These are phyloP conservation scores for Dimocarpus longan DNA, from an alignment of 345 rosid species.

Conservation along the genomic window DNA sequence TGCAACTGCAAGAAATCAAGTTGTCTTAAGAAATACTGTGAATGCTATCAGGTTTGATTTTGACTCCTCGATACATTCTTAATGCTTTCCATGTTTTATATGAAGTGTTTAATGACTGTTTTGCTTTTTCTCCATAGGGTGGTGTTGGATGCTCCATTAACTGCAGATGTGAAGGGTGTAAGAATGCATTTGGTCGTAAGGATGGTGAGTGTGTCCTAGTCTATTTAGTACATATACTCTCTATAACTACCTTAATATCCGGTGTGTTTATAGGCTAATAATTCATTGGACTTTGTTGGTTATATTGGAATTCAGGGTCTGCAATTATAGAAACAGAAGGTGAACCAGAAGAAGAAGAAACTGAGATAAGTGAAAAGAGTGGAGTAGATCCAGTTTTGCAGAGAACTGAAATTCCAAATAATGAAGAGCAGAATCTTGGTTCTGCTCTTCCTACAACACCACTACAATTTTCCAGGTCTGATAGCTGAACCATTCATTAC, in stretches of 20 bases:
- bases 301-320: slow-evolving; percentile 49
- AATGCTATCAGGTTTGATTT: slow-evolving; percentile 98
- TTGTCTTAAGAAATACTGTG: slow-evolving; percentile 96
- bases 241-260: too few relatives aligned
- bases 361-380: slow-evolving; percentile 49
- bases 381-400: slow-evolving; percentile 36
- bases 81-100: slow-evolving; percentile 21
- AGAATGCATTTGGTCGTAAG: slow-evolving; percentile 89
- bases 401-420: slow-evolving; percentile 45
- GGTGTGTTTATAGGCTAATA: background rate
- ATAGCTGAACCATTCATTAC: background rate
- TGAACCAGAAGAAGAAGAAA: slow-evolving; percentile 59
- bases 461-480: slow-evolving; percentile 69
- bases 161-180: slow-evolving; percentile 98
- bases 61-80: slow-evolving; percentile 14
- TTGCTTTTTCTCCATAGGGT: slow-evolving; percentile 50
- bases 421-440: slow-evolving; percentile 57
- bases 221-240: background rate
- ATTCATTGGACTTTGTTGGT: slow-evolving; percentile 3
- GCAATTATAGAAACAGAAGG: slow-evolving; percentile 50
- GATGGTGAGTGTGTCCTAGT: slow-evolving; percentile 58
- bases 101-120: slow-evolving; percentile 26
- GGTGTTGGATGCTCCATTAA: slow-evolving; percentile 96
- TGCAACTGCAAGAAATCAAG: slow-evolving; percentile 98
- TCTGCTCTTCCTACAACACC: slow-evolving; percentile 75